Base-by-base conservation (phyloP, 345 rosid species). In the Citrus sp. region DNA sequence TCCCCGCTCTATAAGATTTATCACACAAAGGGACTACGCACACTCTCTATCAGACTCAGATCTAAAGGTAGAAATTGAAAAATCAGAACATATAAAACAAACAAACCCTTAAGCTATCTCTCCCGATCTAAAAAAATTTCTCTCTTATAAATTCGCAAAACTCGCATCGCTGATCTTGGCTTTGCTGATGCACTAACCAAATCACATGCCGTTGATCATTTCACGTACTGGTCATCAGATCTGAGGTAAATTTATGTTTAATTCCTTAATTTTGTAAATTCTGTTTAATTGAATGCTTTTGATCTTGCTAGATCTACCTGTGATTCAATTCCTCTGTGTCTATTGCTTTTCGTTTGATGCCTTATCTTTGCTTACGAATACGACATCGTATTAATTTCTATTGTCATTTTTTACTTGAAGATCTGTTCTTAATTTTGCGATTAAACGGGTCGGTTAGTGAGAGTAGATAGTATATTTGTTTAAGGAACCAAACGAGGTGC, bases 181-280 rank as follows among this genome's bases (percentile, higher is more conserved):
- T 78, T 42, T 69, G 27, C 21, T 64, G 79, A 73, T 84, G 80
- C 65, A 55, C 12, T 32, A 75, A 22, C 71, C 30, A 63, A 46
- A 35, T 30, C 9, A 18, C n/a, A 27, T n/a, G 49, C 58, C 21
- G 32, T 16, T 32, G 34, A 64, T 75, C 21, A 9, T 54, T 54
- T 54, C 51, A 25, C 75, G 73, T 74, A 55, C 84, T 87, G 82
- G 87, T 86, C 86, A 88, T 86, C 84, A 73, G 87, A 88, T 88
- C 90, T 83, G 88, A 85, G 93, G 93, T 90, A 83, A 84, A 65
- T 75, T 77, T 7, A 74, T 12, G n/a, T 59, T 30, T 18, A 54
- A 54, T 54, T 54, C 58, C 7, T 18, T 75, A 32, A 16, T 32
- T 67, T 30, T 63, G 24, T 72, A 4, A 21, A 24, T 6, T 55